These are phyloP conservation scores for Phytophthora sp. DNA, from an alignment of 352 stramenopile species.

Conservation along the genomic window DNA sequence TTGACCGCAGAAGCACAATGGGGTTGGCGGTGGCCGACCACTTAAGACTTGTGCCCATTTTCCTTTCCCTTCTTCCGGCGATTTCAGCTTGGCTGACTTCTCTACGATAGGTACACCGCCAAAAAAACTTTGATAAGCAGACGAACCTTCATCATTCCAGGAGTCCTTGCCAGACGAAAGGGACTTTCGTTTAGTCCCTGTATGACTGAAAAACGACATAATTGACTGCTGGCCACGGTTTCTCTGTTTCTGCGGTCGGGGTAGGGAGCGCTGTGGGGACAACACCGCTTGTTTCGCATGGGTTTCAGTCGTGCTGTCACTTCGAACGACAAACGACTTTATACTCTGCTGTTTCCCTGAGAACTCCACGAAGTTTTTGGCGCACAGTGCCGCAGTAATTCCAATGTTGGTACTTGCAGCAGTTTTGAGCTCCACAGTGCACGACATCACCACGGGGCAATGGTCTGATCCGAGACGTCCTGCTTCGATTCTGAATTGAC, in stretches of 20 bases:
- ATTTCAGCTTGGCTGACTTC: constrained; percentile 43
- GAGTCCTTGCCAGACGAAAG: not conserved
- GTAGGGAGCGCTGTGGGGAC: not conserved
- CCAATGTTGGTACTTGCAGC: constrained; percentile 18
- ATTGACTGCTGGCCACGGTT: constrained; percentile 52
- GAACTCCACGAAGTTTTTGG: constrained; percentile 80
- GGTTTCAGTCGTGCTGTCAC: constrained; percentile 3
- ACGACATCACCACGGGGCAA: constrained; percentile 69
- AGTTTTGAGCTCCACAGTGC: constrained; percentile 42
- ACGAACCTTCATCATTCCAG: not conserved
- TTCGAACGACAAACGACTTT: constrained; percentile 46
- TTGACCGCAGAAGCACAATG: constrained; percentile 69
- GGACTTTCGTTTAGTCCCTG: constrained; percentile 24
- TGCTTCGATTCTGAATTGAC: constrained; percentile 48
- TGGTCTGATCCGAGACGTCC: constrained; percentile 78
- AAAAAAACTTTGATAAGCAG: constrained; percentile 20
- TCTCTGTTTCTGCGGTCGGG: constrained; percentile 16
- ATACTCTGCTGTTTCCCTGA: constrained; percentile 78
- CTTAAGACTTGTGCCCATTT: constrained; percentile 76
- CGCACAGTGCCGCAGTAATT: constrained; percentile 55
- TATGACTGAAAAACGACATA: constrained; percentile 54
- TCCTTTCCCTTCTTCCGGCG: constrained; percentile 37
- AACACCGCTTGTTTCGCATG: not conserved
- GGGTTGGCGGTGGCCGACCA: constrained; percentile 60
- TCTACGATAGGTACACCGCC: constrained; percentile 16